Evolutionary conservation across 176 grass and related monocot species (phyloP).

Genomic region (Alloteropsis semialata): DNA sequence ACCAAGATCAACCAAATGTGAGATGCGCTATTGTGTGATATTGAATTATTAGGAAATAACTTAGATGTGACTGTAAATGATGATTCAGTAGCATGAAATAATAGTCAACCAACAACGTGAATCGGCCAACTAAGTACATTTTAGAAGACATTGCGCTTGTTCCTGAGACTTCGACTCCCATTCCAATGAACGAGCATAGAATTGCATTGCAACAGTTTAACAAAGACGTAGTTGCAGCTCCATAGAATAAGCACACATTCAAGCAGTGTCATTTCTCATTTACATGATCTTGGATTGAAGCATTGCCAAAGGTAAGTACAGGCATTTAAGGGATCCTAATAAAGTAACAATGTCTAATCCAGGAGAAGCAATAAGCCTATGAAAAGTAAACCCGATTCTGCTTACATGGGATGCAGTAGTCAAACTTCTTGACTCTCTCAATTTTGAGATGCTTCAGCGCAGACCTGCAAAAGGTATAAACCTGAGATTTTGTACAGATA

Average conservation of each 20-base stretch:
- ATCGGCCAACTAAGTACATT: neutral
- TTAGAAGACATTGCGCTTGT: neutral
- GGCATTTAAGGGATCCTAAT: neutral
- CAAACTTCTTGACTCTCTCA: constrained; percentile 84
- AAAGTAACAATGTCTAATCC: neutral
- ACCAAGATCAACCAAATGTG: neutral
- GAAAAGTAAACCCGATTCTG: constrained; percentile 19
- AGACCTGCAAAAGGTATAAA: constrained; percentile 51
- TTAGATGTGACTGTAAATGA: neutral
- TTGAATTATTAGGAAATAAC: neutral
- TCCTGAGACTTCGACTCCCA: neutral
- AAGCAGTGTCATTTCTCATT: neutral
- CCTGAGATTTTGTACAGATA: neutral
- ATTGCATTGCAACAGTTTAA: constrained; percentile 11
- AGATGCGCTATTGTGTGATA: neutral
- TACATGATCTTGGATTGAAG: constrained; percentile 21
- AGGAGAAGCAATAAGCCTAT: neutral
- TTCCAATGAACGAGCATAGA: constrained; percentile 5
- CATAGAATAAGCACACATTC: neutral
- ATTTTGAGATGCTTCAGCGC: constrained; percentile 78
- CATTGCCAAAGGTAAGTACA: constrained; percentile 20
- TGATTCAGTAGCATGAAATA: neutral
- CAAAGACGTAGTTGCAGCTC: neutral
- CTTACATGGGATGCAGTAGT: constrained; percentile 99
- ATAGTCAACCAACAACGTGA: neutral